Evolutionary conservation across 75 land plant genomes (phyloP).

Genomic region (Larix kaempferi): DNA sequence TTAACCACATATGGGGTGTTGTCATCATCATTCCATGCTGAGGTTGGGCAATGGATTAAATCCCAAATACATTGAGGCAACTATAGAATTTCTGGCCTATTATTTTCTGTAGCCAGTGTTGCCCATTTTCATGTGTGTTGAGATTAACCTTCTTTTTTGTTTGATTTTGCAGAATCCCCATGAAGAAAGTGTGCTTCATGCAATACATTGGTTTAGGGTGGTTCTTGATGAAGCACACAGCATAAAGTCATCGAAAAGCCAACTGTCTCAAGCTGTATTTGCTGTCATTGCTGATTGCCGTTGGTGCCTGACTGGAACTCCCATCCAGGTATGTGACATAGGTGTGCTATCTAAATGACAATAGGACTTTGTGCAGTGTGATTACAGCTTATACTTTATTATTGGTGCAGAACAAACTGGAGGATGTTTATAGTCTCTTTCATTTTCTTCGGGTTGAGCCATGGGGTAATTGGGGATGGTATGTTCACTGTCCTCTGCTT

Average conservation of each 20-base stretch:
- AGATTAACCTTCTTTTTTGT: not conserved
- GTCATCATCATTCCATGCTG: slow-evolving; percentile 37
- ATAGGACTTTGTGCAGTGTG: not conserved
- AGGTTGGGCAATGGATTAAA: not conserved
- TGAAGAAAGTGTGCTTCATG: slow-evolving; percentile 58
- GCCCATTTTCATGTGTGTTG: not conserved
- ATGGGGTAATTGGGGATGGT: slow-evolving; percentile 37
- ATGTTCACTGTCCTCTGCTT: not conserved
- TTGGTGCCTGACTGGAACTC: slow-evolving; percentile 95
- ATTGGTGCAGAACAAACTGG: slow-evolving; percentile 80
- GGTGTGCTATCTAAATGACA: not conserved
- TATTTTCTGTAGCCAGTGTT: not conserved
- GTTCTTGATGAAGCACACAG: slow-evolving; percentile 97
- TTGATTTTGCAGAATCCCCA: slow-evolving; percentile 17
- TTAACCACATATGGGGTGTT: slow-evolving; percentile 86
- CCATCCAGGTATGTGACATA: slow-evolving; percentile 64
- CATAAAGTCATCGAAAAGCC: slow-evolving; percentile 61
- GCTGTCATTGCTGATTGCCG: slow-evolving; percentile 63
- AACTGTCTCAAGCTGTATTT: slow-evolving; percentile 63
- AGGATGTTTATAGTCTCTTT: slow-evolving; percentile 87
- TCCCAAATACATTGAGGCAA: not conserved
- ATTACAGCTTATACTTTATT: not conserved
- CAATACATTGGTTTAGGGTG: slow-evolving; percentile 73
- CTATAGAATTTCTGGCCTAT: not conserved
- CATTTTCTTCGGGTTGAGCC: slow-evolving; percentile 91